phyloP scores from a whole-genome alignment of 2,329 filamentous ascomycete species.

The Albophoma yamanashiensis region DNA sequence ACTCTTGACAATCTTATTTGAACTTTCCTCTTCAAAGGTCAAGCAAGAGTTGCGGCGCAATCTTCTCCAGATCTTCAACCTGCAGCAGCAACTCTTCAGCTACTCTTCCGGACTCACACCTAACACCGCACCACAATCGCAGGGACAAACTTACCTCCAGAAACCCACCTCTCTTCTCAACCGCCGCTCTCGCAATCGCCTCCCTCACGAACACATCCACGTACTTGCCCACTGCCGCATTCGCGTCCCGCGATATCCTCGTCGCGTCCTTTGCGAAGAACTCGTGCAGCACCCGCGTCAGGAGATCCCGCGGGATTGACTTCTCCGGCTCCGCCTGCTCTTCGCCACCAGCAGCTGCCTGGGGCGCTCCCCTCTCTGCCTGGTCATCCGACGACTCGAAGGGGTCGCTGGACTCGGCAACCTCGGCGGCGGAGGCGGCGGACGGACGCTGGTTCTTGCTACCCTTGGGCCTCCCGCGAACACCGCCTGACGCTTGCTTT shows the following conservation, averaged over 20 bases:
- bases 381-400: slow-evolving; percentile 24
- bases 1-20: neutral
- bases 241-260: slow-evolving; percentile 66
- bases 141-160: slow-evolving; percentile 50
- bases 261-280: slow-evolving; percentile 65
- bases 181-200: slow-evolving; percentile 68
- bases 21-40: slow-evolving; percentile 52
- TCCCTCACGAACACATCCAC: slow-evolving; percentile 87
- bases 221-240: slow-evolving; percentile 69
- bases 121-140: neutral
- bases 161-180: slow-evolving; percentile 60
- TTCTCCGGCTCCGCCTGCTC: slow-evolving; percentile 27
- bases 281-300: slow-evolving; percentile 69
- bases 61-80: slow-evolving; percentile 83
- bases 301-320: slow-evolving; percentile 59
- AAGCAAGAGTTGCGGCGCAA: slow-evolving; percentile 73
- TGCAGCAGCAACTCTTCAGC: slow-evolving; percentile 20
- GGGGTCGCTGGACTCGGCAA: slow-evolving; percentile 20
- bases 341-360: slow-evolving; percentile 11
- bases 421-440: slow-evolving; percentile 10
- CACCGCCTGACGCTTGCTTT: slow-evolving; percentile 22
- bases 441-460: slow-evolving; percentile 13
- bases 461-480: slow-evolving; percentile 25
- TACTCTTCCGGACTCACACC: neutral
- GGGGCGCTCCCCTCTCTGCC: slow-evolving; percentile 8